Evolutionary conservation across 352 stramenopile species (phyloP).

Genomic region (Globisporangium sylvaticum): DNA sequence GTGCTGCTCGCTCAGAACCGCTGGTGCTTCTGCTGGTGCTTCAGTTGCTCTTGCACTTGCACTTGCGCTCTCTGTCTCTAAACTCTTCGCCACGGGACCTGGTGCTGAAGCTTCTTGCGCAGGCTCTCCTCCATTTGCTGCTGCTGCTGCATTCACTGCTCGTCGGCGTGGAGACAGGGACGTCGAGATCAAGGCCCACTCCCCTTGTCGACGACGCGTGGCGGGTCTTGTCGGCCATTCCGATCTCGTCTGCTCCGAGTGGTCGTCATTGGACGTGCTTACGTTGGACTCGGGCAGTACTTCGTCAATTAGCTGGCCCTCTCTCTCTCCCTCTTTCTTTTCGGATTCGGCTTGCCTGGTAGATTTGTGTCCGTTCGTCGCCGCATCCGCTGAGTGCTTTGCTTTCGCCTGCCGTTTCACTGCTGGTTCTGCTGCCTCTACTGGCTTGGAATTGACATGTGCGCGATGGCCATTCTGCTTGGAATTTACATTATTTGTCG

Average conservation of each 20-base stretch:
- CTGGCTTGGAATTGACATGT: neutral
- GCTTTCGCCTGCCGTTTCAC: neutral
- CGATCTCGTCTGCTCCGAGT: neutral
- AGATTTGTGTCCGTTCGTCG: neutral
- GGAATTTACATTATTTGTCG: neutral
- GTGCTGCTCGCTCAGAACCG: constrained; percentile 13
- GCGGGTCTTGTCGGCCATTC: neutral
- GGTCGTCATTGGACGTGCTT: neutral
- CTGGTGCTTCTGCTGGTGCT: neutral
- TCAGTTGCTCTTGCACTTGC: constrained; percentile 4
- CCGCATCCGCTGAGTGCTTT: neutral
- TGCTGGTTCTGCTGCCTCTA: neutral
- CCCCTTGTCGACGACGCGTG: neutral
- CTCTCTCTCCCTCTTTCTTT: neutral
- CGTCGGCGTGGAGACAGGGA: neutral
- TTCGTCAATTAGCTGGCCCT: neutral
- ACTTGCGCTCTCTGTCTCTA: neutral
- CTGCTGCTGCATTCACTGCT: neutral
- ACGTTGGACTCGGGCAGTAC: neutral
- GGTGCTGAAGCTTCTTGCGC: neutral
- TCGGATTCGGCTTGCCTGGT: neutral
- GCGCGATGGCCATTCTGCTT: constrained; percentile 7
- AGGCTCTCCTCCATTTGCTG: neutral
- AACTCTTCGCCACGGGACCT: neutral
- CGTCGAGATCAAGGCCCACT: neutral